A percentile compares a stretch with the other conserved stretches of the same genome.
Conservation (phyloP, 2,329 filamentous ascomycete genomes). For the Fusarium lateritium region DNA sequence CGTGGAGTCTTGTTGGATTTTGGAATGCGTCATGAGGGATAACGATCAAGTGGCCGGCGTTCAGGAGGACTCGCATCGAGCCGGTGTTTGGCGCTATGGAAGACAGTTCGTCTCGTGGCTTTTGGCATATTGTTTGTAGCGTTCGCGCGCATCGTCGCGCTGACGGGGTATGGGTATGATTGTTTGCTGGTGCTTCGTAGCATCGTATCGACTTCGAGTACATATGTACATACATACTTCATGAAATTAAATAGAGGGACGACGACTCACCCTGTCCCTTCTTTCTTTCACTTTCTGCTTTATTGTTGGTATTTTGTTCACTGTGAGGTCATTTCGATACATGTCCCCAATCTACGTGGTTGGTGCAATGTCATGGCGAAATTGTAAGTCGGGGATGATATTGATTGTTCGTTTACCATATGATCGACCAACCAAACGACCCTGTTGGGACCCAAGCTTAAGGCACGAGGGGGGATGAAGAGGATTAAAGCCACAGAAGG, state of each 20-base stretch:
- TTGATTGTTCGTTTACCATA: too few species aligned
- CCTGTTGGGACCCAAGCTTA: too few species aligned
- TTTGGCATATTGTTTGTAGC: constrained; percentile 36
- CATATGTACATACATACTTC: constrained; percentile 1
- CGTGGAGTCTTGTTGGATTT: constrained; percentile 5
- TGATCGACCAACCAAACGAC: too few species aligned
- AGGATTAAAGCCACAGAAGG: too few species aligned
- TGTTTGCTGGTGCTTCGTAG: constrained; percentile 11
- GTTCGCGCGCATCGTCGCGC: constrained; percentile 17
- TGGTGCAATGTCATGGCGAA: too few species aligned
- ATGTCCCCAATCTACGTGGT: too few species aligned
- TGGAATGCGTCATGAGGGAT: constrained; percentile 46
- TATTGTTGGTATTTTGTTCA: too few species aligned
- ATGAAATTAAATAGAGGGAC: not conserved
- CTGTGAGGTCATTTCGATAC: too few species aligned
- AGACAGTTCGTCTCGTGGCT: constrained; percentile 30
- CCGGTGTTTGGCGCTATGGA: constrained; percentile 47
- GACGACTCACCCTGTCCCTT: not conserved
- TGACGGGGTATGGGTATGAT: constrained; percentile 2
- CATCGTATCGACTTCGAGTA: not conserved
- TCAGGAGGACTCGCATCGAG: constrained; percentile 45
- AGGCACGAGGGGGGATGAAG: too few species aligned
- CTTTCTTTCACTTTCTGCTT: too few species aligned
- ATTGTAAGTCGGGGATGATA: too few species aligned
- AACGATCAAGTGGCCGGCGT: constrained; percentile 50